Base-by-base conservation (phyloP, 2,329 filamentous ascomycete genomes). In the Paecilomyces sp. region DNA sequence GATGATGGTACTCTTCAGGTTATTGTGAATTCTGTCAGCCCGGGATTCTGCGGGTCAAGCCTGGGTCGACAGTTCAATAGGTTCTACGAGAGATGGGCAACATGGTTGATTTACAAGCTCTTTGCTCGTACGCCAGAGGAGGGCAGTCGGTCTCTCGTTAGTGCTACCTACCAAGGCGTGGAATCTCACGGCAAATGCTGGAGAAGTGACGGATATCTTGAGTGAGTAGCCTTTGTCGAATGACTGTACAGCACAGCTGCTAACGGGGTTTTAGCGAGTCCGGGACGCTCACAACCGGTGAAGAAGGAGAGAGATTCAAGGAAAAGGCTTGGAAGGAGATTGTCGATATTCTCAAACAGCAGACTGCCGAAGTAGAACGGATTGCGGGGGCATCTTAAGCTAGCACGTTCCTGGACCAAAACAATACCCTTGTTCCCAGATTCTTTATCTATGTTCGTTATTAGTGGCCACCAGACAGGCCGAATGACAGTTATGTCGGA, bases 181-280 rank as follows among this genome's bases (percentile, higher is more conserved):
- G 76, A 80, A 54, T 74, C 72, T 8, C 74, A 80, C 58, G 78
- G 79, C 2, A 71, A 70, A 61, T 75, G 74, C 63, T 80, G 76
- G 78, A 72, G 73, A 52, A 72, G 75, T 61, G 76, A 78, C 61
- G 70, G 18, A n/a, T 60, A 55, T 57, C 52, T 59, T 18, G 58
- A 74, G 73, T 62, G 70, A 74, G 64, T 73, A 6, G 34, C 33
- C 8, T 4, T 51, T 28, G 24, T 50, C 41, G 2, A 54, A 57
- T n/a, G 51, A 18, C 25, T 28, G 6, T 6, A 4, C 51, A 18
- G 51, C n/a, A 12, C 24, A 12, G 54, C 31, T 36, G 18, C 15
- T 28, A 52, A 30, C 34, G 7, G 9, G 5, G 13, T 15, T 30
- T 7, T 31, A 63, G 61, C 50, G 61, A 59, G 30, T 54, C 71